Base-by-base conservation (phyloP, 2,329 filamentous ascomycete species). In the Dryadomyces quercivorus region DNA sequence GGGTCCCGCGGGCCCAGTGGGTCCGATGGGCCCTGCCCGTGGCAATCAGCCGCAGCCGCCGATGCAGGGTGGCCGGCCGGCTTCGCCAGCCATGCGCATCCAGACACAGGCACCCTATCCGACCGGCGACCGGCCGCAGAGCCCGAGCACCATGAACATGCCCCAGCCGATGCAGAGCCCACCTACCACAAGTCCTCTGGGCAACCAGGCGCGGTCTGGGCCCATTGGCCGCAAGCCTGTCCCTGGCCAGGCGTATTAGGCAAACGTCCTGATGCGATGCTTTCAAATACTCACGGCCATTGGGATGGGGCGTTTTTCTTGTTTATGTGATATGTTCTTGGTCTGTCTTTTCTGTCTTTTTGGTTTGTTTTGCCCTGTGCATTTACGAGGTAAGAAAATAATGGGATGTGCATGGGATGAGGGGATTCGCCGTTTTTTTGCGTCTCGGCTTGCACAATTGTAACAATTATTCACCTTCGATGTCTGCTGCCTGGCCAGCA, bases 151-250 rank as follows among this genome's bases (percentile, higher is more conserved):
- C 56, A 63, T 65, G 58, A 68, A 64, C 36, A 40, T 18, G 16
- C 42, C 12, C 3, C 42, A 44, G 42, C 21, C 15, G 16, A 15
- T 16, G 15, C 18, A 20, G 58, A 73, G 67, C 47, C 72, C 72
- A 42, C 67, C 72, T 3, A 72, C 75, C 55, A 65, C 72, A 50
- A 71, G 71, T 59, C 71, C 72, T 5, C 73, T 77, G 72, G 74
- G 71, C 60, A 43, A 51, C 44, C 46, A 46, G 21, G 43, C 51
- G 51, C 57, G 56, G 40, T 13, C 44, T 4, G 72, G 69, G 44
- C 67, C 73, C 26, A 70, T 79, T 56, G 71, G 67, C 60, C 73
- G 77, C 54, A 81, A 82, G 64, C 76, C 78, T 26, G 73, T 82
- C 44, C 76, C 77, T 6, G 76, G 76, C 40, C 76, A 79, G 64